Base-by-base conservation (phyloP, 768 basidiomycete genomes). In the Agrocybe praecox region DNA sequence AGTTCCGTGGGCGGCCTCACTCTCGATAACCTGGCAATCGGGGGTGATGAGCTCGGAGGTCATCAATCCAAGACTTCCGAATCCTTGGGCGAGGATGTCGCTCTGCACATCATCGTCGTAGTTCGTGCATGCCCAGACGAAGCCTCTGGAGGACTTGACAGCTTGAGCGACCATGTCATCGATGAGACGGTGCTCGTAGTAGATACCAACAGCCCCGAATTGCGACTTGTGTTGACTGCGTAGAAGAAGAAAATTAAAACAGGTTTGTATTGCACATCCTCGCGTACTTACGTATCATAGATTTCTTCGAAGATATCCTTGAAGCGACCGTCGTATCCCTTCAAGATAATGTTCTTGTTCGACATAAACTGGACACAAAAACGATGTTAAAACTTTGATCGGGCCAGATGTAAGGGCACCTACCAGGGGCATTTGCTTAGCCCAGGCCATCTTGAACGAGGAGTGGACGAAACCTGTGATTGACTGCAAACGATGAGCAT, bases 221-320 rank as follows among this genome's bases (percentile, higher is more conserved):
- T 78, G 75, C 1, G 78, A 57, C 70, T 88, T 88, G 81, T 94
- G 94, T 55, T 86, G 74, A 11, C 84, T 86, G 52, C 22, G 26
- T 15, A 21, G 17, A 15, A n/a, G 17, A n/a, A 9, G 9, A 32
- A 51, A 18, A 22, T 48, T 36, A 12, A 32, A 26, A 42, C 15
- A 43, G n/a, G 46, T 40, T 17, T 34, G 29, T 33, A 22, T 33
- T 1, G 21, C 12, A 10, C 9, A 21, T 34, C n/a, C 42, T 52
- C 14, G 23, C 23, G 32, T 18, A 76, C 81, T 52, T 55, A 84
- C 80, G 77, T 66, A 6, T 96, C 92, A 71, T 94, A 99, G 66
- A 98, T 88, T 67, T 97, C 94, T 72, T 98, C 87, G 88, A 99
- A 97, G 69, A 96, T 95, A 66, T 99, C 97, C 80, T 99, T 99